phyloP scores from a whole-genome alignment of 352 stramenopile genomes.

The Peronospora belbahrii region DNA sequence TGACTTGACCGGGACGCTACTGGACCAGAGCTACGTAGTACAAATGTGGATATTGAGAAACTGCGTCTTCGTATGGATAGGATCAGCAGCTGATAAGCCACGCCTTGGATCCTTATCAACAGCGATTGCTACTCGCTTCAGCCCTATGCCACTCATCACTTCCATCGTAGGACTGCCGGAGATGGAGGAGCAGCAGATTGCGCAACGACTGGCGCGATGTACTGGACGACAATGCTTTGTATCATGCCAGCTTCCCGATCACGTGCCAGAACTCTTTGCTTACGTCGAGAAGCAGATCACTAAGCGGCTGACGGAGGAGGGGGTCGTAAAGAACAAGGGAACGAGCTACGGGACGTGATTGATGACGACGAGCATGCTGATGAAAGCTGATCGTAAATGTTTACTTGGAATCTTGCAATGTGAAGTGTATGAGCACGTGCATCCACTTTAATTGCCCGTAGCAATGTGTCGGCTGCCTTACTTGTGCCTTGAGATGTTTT shows the following conservation, averaged over 20 bases:
- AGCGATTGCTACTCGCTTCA: constrained; percentile 68
- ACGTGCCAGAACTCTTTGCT: constrained; percentile 59
- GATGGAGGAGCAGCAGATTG: constrained; percentile 79
- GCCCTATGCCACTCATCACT: constrained; percentile 70
- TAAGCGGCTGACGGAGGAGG: constrained; percentile 42
- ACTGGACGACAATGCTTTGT: constrained; percentile 73
- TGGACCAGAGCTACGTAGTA: constrained; percentile 63
- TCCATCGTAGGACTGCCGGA: constrained; percentile 57
- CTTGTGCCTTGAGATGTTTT: too few relatives aligned
- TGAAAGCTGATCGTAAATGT: too few relatives aligned
- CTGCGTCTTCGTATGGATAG: constrained; percentile 79
- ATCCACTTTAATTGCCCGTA: too few relatives aligned
- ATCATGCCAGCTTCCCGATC: constrained; percentile 67
- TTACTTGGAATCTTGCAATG: too few relatives aligned
- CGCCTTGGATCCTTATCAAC: constrained; percentile 50
- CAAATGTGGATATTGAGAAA: constrained; percentile 64
- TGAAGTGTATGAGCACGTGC: too few relatives aligned
- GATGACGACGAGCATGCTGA: too few relatives aligned
- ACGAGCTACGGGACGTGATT: not conserved
- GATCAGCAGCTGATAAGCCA: constrained; percentile 38
- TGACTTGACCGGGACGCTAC: constrained; percentile 41
- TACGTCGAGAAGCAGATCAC: constrained; percentile 66
- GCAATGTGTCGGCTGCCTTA: too few relatives aligned
- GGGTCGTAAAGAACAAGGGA: constrained; percentile 24
- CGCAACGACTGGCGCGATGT: constrained; percentile 54